Base-by-base conservation (phyloP, 257 asterid genomes). In the Fraxinus cuspidata region DNA sequence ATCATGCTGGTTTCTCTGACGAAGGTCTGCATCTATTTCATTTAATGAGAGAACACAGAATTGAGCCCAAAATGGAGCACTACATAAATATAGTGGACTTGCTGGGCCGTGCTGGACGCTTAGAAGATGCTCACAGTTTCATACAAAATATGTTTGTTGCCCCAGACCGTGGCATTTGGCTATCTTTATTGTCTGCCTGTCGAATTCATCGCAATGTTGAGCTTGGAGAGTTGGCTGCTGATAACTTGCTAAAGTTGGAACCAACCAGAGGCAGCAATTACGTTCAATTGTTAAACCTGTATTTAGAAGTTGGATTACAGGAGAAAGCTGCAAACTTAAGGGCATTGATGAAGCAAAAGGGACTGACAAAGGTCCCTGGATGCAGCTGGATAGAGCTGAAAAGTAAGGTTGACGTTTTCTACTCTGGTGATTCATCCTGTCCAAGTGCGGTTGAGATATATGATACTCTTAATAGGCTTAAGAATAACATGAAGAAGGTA, bases 341-440 rank as follows among this genome's bases (percentile, higher is more conserved):
- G 88, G 83, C 70, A 38, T 18, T 76, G 79, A 87, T 90, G 97
- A 93, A 82, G 87, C 84, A 86, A 78, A 86, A 78, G 79, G 99
- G 97, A 35, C 65, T 90, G 70, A 80, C 44, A 77, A 95, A 95
- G 91, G 35, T 69, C 16, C 97, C 97, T 0, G 99, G 98, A 25
- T 92, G 94, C 79, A 94, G 98, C 80, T 94, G 98, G 98, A 86
- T 94, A 42, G 97, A 92, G 87, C 86, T 86, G 51, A 88, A 81
- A 76, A 81, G 86, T 83, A 81, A 86, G 77, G 86, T 87, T 38
- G 89, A 87, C 32, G 89, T 87, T 72, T 94, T 94, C 81, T 92
- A 78, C 87, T 92, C 98, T 0, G 92, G 97, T 34, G 97, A 91
- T 81, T 81, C 97, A 6, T 87, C 91, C 1, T 86, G 93, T 34